phyloP scores from a whole-genome alignment of 176 grass and related monocot species.

The Dendrocalamus sinicus region DNA sequence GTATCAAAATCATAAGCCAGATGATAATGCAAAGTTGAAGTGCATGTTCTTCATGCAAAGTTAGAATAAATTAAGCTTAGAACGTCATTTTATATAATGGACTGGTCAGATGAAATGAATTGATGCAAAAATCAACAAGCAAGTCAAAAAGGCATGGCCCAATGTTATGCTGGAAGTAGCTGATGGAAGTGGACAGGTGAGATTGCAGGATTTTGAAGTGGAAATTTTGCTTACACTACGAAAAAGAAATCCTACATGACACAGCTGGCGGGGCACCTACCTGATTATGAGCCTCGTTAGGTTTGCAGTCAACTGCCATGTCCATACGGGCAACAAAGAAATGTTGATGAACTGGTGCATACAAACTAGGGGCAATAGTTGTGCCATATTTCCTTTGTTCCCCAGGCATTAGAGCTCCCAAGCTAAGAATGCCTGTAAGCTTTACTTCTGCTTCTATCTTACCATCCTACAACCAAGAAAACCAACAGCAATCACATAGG shows the following conservation, averaged over 20 bases:
- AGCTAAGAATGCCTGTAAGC: slow-evolving; percentile 95
- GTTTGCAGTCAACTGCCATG: slow-evolving; percentile 97
- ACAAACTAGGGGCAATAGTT: slow-evolving; percentile 95
- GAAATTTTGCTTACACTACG: background rate
- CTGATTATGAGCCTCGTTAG: slow-evolving; percentile 95
- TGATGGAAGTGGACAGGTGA: background rate
- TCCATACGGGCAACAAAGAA: slow-evolving; percentile 99
- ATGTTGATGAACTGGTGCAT: slow-evolving; percentile 99
- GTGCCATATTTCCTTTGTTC: slow-evolving; percentile 97
- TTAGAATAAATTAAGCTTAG: background rate
- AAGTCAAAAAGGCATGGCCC: background rate
- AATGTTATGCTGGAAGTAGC: background rate
- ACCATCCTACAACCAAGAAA: slow-evolving; percentile 68
- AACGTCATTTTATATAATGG: background rate
- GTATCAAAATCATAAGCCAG: background rate
- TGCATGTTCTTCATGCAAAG: background rate
- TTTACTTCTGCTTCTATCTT: slow-evolving; percentile 99
- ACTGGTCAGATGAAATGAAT: background rate
- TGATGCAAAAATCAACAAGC: background rate
- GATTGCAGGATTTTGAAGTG: slow-evolving; percentile 8
- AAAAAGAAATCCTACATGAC: background rate
- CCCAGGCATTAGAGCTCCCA: slow-evolving; percentile 96
- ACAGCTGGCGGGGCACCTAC: slow-evolving; percentile 36
- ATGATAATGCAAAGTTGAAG: background rate
- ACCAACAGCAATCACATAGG: slow-evolving; percentile 17